Percentiles rank a stretch among this genome's conserved stretches.
Evolutionary conservation across 1,284 basidiomycete genomes (phyloP).

Genomic region (Austroboletus niveus): DNA sequence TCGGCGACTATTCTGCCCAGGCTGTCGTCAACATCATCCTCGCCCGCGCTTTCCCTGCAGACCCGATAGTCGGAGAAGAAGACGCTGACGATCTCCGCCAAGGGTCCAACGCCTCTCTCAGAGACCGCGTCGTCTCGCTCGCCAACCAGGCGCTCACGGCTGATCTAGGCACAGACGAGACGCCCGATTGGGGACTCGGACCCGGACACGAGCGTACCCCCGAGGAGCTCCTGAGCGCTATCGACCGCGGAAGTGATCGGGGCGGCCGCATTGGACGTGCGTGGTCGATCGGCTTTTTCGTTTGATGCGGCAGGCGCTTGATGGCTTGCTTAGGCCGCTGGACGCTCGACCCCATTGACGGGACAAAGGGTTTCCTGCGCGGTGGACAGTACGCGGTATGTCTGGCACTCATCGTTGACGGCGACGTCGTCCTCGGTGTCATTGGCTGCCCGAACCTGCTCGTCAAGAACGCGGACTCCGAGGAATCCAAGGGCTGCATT

Average conservation of each 20-base stretch:
- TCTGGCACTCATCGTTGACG: slow-evolving; percentile 86
- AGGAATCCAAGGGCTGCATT: slow-evolving; percentile 70
- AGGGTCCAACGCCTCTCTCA: slow-evolving; percentile 50
- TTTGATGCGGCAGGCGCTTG: neutral
- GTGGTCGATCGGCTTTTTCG: slow-evolving; percentile 32
- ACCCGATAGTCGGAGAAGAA: slow-evolving; percentile 95
- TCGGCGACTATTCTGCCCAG: slow-evolving; percentile 90
- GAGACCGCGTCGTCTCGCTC: slow-evolving; percentile 75
- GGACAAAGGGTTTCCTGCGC: slow-evolving; percentile 93
- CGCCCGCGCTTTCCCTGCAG: slow-evolving; percentile 72
- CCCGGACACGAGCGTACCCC: slow-evolving; percentile 48
- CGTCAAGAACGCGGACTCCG: slow-evolving; percentile 49
- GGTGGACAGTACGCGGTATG: slow-evolving; percentile 98
- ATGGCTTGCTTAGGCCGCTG: slow-evolving; percentile 61
- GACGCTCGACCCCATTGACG: slow-evolving; percentile 92
- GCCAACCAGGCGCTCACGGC: slow-evolving; percentile 79
- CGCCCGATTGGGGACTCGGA: slow-evolving; percentile 65
- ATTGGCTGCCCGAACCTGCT: slow-evolving; percentile 96
- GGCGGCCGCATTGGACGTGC: slow-evolving; percentile 78
- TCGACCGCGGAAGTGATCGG: slow-evolving; percentile 82
- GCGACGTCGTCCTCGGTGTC: slow-evolving; percentile 83
- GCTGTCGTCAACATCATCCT: slow-evolving; percentile 86
- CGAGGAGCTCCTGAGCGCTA: slow-evolving; percentile 73
- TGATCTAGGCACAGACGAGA: slow-evolving; percentile 51
- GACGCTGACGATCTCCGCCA: slow-evolving; percentile 79